phyloP scores from a whole-genome alignment of 78 protist species.

The Dictyostelium purpureum region DNA sequence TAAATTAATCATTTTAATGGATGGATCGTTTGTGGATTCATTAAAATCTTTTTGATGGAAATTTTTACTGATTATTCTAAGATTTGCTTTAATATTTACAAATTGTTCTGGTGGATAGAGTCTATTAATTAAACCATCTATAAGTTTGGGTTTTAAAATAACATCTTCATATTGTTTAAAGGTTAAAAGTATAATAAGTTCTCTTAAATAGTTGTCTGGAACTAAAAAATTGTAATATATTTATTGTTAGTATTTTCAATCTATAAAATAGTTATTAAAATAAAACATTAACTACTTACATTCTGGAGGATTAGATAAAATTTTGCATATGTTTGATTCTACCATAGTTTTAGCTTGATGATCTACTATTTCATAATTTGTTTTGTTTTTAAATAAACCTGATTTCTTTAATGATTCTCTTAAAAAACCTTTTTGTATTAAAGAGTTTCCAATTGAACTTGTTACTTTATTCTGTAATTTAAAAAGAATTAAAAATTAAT shows the following conservation, averaged over 20 bases:
- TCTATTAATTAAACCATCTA: not conserved
- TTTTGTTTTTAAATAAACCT: not conserved
- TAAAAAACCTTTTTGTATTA: not conserved
- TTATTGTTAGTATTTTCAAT: not conserved
- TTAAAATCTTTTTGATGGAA: not conserved
- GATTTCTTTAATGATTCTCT: not conserved
- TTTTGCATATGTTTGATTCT: not conserved
- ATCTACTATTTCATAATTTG: not conserved
- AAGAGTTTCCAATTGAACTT: not conserved
- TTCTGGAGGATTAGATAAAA: not conserved
- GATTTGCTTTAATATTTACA: not conserved
- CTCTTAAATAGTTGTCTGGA: constrained; percentile 23
- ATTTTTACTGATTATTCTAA: not conserved
- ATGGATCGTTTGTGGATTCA: not conserved
- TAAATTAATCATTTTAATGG: constrained; percentile 8
- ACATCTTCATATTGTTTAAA: constrained; percentile 41
- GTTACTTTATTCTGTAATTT: not conserved
- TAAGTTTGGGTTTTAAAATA: not conserved
- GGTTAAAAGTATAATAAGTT: constrained; percentile 36
- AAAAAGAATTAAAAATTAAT: not conserved
- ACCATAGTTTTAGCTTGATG: not conserved
- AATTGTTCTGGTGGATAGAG: not conserved
- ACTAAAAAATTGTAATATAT: not conserved
- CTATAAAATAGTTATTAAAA: not conserved
- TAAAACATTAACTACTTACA: not conserved